Conservation (phyloP, 192 early-diverging fungal species). For the Pilobolus umbonatus region DNA sequence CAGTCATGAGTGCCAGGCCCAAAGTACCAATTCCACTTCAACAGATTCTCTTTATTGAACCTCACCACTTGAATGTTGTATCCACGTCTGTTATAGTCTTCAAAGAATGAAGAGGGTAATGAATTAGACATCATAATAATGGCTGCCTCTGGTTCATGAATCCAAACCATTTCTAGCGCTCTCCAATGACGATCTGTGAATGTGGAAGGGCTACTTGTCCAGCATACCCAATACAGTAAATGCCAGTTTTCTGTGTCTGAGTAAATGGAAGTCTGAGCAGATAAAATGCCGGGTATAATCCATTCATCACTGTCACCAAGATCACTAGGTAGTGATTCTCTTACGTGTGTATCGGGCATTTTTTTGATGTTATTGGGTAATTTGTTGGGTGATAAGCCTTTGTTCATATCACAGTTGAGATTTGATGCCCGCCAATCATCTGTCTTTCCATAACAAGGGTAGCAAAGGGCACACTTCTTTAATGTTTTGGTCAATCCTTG, state of each 20-base stretch:
- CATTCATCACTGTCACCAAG: slow-evolving; percentile 45
- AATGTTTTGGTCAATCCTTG: slow-evolving; percentile 32
- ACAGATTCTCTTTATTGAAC: slow-evolving; percentile 46
- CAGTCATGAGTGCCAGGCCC: slow-evolving; percentile 49
- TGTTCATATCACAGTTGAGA: slow-evolving; percentile 44
- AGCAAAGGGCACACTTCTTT: slow-evolving; percentile 47
- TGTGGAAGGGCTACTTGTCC: slow-evolving; percentile 49
- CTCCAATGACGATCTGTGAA: slow-evolving; percentile 52
- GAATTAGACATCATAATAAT: slow-evolving; percentile 51
- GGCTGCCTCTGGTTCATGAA: slow-evolving; percentile 49
- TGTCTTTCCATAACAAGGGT: slow-evolving; percentile 43
- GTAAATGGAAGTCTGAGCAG: slow-evolving; percentile 45
- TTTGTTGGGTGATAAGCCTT: slow-evolving; percentile 40
- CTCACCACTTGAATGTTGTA: slow-evolving; percentile 52
- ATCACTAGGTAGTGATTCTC: slow-evolving; percentile 16
- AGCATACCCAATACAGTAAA: slow-evolving; percentile 52
- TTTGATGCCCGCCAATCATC: slow-evolving; percentile 48
- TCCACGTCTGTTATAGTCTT: slow-evolving; percentile 45
- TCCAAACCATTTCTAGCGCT: slow-evolving; percentile 53
- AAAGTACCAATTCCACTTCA: slow-evolving; percentile 53
- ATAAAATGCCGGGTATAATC: slow-evolving; percentile 48
- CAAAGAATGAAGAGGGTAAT: slow-evolving; percentile 44
- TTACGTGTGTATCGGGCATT: slow-evolving; percentile 17
- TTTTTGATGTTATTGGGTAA: slow-evolving; percentile 17
- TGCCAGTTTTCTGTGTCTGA: slow-evolving; percentile 54